These are phyloP conservation scores for Macrocystidia cucumis DNA, from an alignment of 1,284 basidiomycete genomes.

Conservation along the genomic window DNA sequence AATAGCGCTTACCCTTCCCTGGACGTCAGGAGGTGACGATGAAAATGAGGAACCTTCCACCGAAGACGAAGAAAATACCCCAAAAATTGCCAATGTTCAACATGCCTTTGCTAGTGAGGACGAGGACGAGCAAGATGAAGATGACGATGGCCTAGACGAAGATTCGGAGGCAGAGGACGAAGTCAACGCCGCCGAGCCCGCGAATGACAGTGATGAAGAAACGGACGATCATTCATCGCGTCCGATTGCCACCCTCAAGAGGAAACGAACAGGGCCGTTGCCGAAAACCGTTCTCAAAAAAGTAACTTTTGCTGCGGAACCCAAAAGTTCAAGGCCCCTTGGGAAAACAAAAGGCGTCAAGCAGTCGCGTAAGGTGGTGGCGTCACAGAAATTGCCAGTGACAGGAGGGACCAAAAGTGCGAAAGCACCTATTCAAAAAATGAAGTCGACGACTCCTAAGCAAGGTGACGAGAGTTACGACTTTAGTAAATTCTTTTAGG, in stretches of 20 bases:
- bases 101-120: slow-evolving; percentile 19
- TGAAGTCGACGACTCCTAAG: slow-evolving; percentile 8
- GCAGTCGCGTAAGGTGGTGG: slow-evolving; percentile 3
- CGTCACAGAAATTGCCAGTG: slow-evolving; percentile 10
- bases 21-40: slow-evolving; percentile 25
- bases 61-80: too few species aligned
- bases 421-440: slow-evolving; percentile 17
- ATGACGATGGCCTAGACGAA: slow-evolving; percentile 16
- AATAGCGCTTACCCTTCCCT: slow-evolving; percentile 48
- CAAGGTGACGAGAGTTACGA: slow-evolving; percentile 39
- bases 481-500: slow-evolving; percentile 45
- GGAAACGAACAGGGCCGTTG: slow-evolving; percentile 31
- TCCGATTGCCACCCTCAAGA: slow-evolving; percentile 38
- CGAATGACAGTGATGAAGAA: slow-evolving; percentile 22
- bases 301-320: slow-evolving; percentile 28
- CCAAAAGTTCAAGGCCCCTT: slow-evolving; percentile 23
- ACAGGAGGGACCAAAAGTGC: slow-evolving; percentile 14
- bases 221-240: slow-evolving; percentile 18
- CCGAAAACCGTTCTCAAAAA: slow-evolving; percentile 35
- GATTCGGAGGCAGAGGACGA: slow-evolving; percentile 23
- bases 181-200: slow-evolving; percentile 18
- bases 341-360: slow-evolving; percentile 16
- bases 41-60: slow-evolving; percentile 21
- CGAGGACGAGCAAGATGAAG: slow-evolving; percentile 17
- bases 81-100: too few species aligned